Percentiles rank a stretch among this genome's conserved stretches.
phyloP scores from a whole-genome alignment of 805 yeast genomes.

The Candida cerambycidarum region DNA sequence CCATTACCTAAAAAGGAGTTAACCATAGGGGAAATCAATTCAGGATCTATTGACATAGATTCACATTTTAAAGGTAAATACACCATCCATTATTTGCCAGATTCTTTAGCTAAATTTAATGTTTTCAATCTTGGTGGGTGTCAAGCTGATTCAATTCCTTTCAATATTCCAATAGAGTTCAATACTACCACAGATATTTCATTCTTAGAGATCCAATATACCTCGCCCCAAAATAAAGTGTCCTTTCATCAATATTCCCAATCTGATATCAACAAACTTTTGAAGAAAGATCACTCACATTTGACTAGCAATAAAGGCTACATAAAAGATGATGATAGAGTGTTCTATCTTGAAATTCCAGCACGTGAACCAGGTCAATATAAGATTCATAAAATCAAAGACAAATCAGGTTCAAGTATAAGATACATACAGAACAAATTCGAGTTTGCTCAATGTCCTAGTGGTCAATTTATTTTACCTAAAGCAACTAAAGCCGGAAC shows the following conservation, averaged over 20 bases:
- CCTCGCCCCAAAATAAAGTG: constrained; percentile 53
- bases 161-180: constrained; percentile 65
- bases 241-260: constrained; percentile 53
- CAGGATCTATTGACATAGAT: constrained; percentile 46
- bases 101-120: constrained; percentile 80
- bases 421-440: constrained; percentile 62
- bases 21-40: constrained; percentile 51
- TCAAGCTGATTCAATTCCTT: constrained; percentile 15
- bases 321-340: constrained; percentile 32
- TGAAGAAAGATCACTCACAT: constrained; percentile 31
- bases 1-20: constrained; percentile 46
- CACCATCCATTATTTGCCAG: constrained; percentile 86
- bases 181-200: constrained; percentile 78
- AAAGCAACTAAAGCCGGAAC: constrained; percentile 20
- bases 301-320: constrained; percentile 19
- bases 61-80: constrained; percentile 82
- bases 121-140: constrained; percentile 70
- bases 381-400: constrained; percentile 64
- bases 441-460: constrained; percentile 75
- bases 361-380: constrained; percentile 74
- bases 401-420: constrained; percentile 58
- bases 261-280: constrained; percentile 49
- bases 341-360: constrained; percentile 65
- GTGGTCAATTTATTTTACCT: constrained; percentile 52
- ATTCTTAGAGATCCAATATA: constrained; percentile 61